phyloP scores from a whole-genome alignment of 1,139 yeast species.

The Taphrina deformans region DNA sequence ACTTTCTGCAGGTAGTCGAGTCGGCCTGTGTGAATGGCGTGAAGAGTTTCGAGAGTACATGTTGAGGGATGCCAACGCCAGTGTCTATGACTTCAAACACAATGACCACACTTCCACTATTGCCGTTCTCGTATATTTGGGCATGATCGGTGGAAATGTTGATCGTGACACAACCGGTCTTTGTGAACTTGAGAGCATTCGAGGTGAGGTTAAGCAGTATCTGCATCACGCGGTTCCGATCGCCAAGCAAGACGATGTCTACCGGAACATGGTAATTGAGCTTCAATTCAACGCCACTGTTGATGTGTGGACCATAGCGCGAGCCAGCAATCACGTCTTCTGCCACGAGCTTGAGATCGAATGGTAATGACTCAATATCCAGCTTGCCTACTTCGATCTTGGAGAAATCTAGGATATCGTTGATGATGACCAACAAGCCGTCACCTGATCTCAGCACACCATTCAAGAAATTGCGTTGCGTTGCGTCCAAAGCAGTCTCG shows the following conservation, averaged over 20 bases:
- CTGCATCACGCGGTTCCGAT: slow-evolving; percentile 46
- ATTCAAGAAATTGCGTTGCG: slow-evolving; percentile 84
- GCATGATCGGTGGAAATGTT: slow-evolving; percentile 43
- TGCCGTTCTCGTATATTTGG: neutral
- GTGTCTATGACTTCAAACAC: slow-evolving; percentile 53
- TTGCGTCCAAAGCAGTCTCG: slow-evolving; percentile 82
- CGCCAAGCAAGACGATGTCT: slow-evolving; percentile 33
- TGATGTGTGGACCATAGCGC: slow-evolving; percentile 19
- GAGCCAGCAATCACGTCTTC: slow-evolving; percentile 22
- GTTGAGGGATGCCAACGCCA: slow-evolving; percentile 83
- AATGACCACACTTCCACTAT: neutral
- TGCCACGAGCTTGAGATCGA: slow-evolving; percentile 11
- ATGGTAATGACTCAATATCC: slow-evolving; percentile 9
- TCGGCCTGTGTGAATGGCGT: slow-evolving; percentile 91
- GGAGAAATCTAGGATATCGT: slow-evolving; percentile 84
- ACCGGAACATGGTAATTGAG: slow-evolving; percentile 3
- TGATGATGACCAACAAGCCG: slow-evolving; percentile 78
- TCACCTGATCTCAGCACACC: slow-evolving; percentile 85
- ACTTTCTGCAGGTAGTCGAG: slow-evolving; percentile 86
- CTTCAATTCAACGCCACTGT: neutral
- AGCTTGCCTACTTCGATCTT: slow-evolving; percentile 59
- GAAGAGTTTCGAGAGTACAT: slow-evolving; percentile 75
- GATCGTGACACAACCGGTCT: slow-evolving; percentile 53
- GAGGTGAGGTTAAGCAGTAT: slow-evolving; percentile 58
- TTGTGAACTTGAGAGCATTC: slow-evolving; percentile 60